Percentiles rank a stretch among this genome's conserved stretches.
Evolutionary conservation across 1,139 yeast species (phyloP).

Genomic region (Geotrichum cucujoidarum): DNA sequence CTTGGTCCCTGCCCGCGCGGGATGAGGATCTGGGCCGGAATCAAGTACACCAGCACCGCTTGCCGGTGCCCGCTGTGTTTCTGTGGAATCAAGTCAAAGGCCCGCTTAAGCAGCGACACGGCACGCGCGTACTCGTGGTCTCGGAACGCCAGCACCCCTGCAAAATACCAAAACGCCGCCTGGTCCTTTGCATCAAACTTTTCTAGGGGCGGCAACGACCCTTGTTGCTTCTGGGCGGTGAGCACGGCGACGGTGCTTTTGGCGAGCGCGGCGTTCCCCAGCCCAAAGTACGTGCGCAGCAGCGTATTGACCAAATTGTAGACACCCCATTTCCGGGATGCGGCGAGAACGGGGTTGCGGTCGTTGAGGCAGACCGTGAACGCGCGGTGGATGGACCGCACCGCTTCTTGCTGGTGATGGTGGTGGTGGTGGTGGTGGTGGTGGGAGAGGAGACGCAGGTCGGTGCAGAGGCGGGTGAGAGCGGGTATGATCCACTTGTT

Average conservation of each 20-base stretch:
- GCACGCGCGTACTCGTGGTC: slow-evolving; percentile 55
- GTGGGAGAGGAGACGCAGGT: slow-evolving; percentile 44
- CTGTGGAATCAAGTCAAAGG: slow-evolving; percentile 40
- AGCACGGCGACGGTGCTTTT: slow-evolving; percentile 69
- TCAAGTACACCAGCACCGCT: slow-evolving; percentile 35
- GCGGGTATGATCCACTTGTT: slow-evolving; percentile 65
- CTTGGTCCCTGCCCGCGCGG: too few relatives aligned
- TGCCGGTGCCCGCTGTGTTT: slow-evolving; percentile 35
- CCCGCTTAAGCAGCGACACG: slow-evolving; percentile 46
- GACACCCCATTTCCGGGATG: slow-evolving; percentile 48
- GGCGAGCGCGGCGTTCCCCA: slow-evolving; percentile 62
- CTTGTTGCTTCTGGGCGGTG: slow-evolving; percentile 41
- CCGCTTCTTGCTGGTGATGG: slow-evolving; percentile 44
- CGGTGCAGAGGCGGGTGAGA: slow-evolving; percentile 50
- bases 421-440: slow-evolving; percentile 21
- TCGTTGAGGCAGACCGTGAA: slow-evolving; percentile 79
- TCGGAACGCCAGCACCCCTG: slow-evolving; percentile 58
- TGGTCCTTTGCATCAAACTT: slow-evolving; percentile 49
- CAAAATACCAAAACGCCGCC: slow-evolving; percentile 59
- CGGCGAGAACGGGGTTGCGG: slow-evolving; percentile 48
- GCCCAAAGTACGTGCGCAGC: slow-evolving; percentile 63
- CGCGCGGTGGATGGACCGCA: slow-evolving; percentile 56
- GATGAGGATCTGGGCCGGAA: slow-evolving; percentile 37
- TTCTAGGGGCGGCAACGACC: slow-evolving; percentile 45
- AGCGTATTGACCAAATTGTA: slow-evolving; percentile 71